phyloP scores from a whole-genome alignment of 2,329 filamentous ascomycete genomes.

The Blastomyces parvus region DNA sequence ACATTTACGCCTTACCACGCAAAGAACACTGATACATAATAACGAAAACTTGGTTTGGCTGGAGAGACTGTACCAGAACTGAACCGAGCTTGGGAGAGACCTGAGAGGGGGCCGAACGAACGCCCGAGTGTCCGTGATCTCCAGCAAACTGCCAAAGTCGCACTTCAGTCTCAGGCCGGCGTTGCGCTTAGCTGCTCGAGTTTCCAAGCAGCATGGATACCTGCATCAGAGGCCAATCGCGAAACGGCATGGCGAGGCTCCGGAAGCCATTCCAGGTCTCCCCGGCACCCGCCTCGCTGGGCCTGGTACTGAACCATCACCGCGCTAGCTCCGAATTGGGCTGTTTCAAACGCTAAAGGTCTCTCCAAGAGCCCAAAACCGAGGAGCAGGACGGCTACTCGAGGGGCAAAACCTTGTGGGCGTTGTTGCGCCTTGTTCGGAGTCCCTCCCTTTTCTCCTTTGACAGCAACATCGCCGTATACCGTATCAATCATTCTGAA shows the following conservation, averaged over 20 bases:
- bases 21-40: not conserved
- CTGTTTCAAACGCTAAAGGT: not conserved
- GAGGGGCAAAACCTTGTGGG: not conserved
- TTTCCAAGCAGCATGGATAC: constrained; percentile 7
- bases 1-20: not conserved
- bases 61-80: not conserved
- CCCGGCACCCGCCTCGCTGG: constrained; percentile 9
- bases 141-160: not conserved
- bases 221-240: not conserved
- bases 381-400: not conserved
- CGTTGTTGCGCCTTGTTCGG: not conserved
- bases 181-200: not conserved
- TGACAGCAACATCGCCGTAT: not conserved
- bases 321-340: not conserved
- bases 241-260: not conserved
- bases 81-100: not conserved
- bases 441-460: not conserved
- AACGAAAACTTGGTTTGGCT: not conserved
- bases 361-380: not conserved
- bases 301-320: constrained; percentile 5
- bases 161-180: not conserved
- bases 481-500: not conserved
- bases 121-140: not conserved
- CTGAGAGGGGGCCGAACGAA: not conserved
- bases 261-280: constrained; percentile 1